Evolutionary conservation across 768 basidiomycete species (phyloP), one percentile per base, ranked within the genome.

Genomic region (Trametes gibbosa): DNA sequence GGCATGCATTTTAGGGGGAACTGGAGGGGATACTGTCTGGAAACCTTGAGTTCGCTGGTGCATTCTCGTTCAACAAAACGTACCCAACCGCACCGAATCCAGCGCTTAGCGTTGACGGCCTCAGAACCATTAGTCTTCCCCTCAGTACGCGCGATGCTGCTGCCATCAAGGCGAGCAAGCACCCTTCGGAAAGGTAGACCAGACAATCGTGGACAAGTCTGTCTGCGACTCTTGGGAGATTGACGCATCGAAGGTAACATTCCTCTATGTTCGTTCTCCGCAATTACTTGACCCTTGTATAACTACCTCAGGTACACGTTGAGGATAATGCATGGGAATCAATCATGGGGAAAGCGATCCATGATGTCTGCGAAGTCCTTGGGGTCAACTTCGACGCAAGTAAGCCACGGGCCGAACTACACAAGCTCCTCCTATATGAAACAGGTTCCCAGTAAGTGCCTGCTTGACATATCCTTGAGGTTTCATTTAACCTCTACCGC

Each of bases 221-320:
- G 78, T 81, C 8, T 57, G 80, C 13, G 76, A 82, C 70, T 81
- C 79, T 3, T 83, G 79, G 79, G 79, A 82, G 63, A 77, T 83
- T 43, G 76, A 79, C 50, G 74, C 77, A 0, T 62, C 58, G 0
- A 64, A 69, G 47, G 70, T 69, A 25, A 8, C 48, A 62, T 14
- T n/a, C n/a, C 5, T 17, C 12, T 16, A 3, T n/a, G 2, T 12
- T 42, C 3, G 32, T 27, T n/a, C 2, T 39, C 19, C 27, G 21
- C 16, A 41, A 16, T 45, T 1, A 37, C 19, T 5, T 3, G 23
- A 12, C 3, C 8, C 21, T 50, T n/a, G n/a, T n/a, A n/a, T n/a
- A n/a, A n/a, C n/a, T n/a, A 32, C 16, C 16, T 39, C 24, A 71
- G 66, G 68, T 83, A 6, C 64, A 64, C 6, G 80, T 82, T 53